Evolutionary conservation across 2,329 filamentous ascomycete genomes (phyloP).

Genomic region (Arthrocladium fulminans): DNA sequence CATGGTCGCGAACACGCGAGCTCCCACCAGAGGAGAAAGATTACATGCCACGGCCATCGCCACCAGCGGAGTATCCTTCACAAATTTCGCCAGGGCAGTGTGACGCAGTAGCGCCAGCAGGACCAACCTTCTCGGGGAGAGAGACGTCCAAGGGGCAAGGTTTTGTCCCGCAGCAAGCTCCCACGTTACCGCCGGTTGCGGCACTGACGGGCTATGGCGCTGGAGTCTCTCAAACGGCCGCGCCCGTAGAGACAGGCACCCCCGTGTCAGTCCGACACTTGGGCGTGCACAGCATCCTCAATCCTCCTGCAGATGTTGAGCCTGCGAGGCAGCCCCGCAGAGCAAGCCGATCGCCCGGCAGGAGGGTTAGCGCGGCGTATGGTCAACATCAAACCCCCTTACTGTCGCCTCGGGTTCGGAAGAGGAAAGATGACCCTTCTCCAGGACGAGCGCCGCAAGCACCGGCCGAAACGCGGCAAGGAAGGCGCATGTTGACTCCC

Average conservation of each 20-base stretch:
- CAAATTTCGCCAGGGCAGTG: background rate
- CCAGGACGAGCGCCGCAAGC: conserved; percentile 13
- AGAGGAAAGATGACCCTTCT: conserved; percentile 18
- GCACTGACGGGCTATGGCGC: background rate
- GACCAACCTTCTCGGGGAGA: background rate
- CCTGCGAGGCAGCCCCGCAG: conserved; percentile 8
- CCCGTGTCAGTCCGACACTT: conserved; percentile 25
- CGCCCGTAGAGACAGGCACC: background rate
- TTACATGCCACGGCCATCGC: conserved; percentile 8
- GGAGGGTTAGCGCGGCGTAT: conserved; percentile 8
- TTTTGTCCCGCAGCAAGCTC: background rate
- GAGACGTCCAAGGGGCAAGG: background rate
- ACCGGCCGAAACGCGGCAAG: conserved; percentile 5
- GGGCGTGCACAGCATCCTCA: conserved; percentile 39
- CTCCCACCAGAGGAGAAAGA: conserved; percentile 1
- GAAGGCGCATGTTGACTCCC: conserved; percentile 48
- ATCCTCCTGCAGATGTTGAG: conserved; percentile 30
- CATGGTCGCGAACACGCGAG: conserved; percentile 4
- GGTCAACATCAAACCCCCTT: conserved; percentile 21
- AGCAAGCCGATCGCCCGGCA: conserved; percentile 5
- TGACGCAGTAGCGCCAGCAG: background rate
- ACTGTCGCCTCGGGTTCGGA: conserved; percentile 22
- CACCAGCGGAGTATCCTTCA: background rate
- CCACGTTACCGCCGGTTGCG: conserved; percentile 5
- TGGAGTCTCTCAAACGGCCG: background rate